These are phyloP conservation scores for Umbelopsis sp. DNA, from an alignment of 192 early-diverging fungal genomes.

Conservation along the genomic window DNA sequence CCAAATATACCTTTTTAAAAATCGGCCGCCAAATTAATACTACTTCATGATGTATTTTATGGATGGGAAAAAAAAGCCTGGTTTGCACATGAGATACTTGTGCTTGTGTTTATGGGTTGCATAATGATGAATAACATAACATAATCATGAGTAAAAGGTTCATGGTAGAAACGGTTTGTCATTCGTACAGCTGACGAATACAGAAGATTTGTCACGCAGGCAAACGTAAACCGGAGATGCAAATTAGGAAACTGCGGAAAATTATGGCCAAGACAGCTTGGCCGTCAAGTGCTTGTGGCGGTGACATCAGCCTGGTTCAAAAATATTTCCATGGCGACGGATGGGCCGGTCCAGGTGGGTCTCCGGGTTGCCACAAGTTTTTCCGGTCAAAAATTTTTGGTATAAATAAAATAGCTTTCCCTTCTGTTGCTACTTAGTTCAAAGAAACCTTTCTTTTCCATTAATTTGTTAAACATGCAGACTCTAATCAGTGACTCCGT, in stretches of 20 bases:
- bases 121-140: not conserved
- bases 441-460: not conserved
- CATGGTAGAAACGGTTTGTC: not conserved
- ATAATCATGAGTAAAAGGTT: not conserved
- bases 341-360: not conserved
- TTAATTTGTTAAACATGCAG: not conserved
- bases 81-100: not conserved
- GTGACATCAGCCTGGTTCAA: constrained; percentile 1
- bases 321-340: not conserved
- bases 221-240: not conserved
- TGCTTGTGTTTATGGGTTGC: not conserved
- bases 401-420: too few species aligned
- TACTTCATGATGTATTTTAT: too few species aligned
- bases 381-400: not conserved
- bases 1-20: too few species aligned
- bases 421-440: not conserved
- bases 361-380: not conserved
- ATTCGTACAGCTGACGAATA: not conserved
- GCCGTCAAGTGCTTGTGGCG: not conserved
- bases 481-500: not conserved
- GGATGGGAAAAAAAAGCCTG: not conserved
- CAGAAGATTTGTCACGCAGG: not conserved
- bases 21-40: too few species aligned
- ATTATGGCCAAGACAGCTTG: not conserved
- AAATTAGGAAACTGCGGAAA: not conserved